Base-by-base conservation (phyloP, 2,329 filamentous ascomycete species). In the Fusarium falciforme region DNA sequence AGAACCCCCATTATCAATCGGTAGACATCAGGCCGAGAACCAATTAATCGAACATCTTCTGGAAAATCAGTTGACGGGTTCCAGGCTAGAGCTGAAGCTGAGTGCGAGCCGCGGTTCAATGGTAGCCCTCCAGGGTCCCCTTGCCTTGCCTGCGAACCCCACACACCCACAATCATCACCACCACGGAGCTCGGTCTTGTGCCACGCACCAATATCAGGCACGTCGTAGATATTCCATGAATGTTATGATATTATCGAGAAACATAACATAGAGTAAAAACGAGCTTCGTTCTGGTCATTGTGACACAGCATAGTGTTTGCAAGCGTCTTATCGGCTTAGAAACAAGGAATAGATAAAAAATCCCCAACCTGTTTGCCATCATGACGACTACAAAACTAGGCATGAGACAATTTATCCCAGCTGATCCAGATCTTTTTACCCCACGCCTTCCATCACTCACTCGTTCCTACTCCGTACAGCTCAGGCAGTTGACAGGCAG, bases 201-300 rank as follows among this genome's bases (percentile, higher is more conserved):
- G 61, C 47, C 61, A 55, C 61, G 16, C 61, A 63, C 47, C 61
- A 40, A 55, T 42, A 63, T 63, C 61, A 63, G 61, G 61, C 61
- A 55, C 61, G 27, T 55, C 59, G 40, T 49, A 36, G 44, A 44
- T n/a, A 44, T 44, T 38, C 27, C 22, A 31, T 61, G 27, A 35
- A 11, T 25, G n/a, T 22, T 47, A 61, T 61, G 58, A 47, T 61
- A 40, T 31, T 60, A 2, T 22, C 14, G 6, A 42, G 16, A 11
- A 58, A 38, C 33, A 36, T 22, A 16, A 36, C 10, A 38, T 16
- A 38, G 16, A 22, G 31, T 29, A 16, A n/a, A 58, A 52, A n/a
- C 17, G 25, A 52, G 27, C 31, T 31, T 29, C 27, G 16, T 31
- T 5, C 16, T 31, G 27, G 17, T 5, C 5, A 7, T 5, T 29